These are phyloP conservation scores for Panellus pusillus DNA, from an alignment of 768 basidiomycete species.

Conservation along the genomic window DNA sequence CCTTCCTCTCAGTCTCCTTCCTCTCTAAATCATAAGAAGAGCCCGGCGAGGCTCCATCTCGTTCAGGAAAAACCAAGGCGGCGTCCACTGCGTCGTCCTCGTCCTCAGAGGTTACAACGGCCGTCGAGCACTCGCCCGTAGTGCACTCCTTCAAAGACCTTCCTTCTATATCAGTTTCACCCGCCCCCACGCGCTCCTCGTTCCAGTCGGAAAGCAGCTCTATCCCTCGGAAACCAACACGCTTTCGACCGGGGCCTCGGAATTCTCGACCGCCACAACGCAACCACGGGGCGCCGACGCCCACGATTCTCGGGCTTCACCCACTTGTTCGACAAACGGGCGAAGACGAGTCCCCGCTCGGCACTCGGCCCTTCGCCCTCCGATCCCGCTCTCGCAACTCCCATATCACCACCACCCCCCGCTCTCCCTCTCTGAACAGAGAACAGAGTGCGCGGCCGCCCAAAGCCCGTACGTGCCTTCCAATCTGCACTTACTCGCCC, in stretches of 20 bases:
- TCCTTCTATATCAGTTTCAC: slow-evolving; percentile 7
- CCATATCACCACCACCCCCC: too few species aligned
- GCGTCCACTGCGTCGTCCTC: too few species aligned
- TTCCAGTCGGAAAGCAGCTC: background rate
- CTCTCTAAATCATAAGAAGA: too few species aligned
- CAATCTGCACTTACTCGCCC: background rate
- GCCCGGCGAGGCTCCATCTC: too few species aligned
- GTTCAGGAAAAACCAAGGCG: too few species aligned
- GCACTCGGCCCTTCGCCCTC: background rate
- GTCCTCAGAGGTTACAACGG: too few species aligned
- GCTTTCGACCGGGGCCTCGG: background rate
- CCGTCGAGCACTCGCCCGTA: background rate
- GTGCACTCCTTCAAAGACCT: slow-evolving; percentile 2
- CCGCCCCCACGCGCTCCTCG: slow-evolving; percentile 8
- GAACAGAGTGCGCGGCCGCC: background rate
- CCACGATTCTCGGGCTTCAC: slow-evolving; percentile 13
- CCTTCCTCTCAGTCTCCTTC: background rate
- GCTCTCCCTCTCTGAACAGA: too few species aligned
- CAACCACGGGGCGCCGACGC: slow-evolving; percentile 2
- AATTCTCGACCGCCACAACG: background rate
- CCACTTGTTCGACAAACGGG: slow-evolving; percentile 14
- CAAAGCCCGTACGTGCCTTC: slow-evolving; percentile 12
- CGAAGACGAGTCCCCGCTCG: background rate
- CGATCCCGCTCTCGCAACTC: background rate
- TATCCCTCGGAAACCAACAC: background rate